Conservation (phyloP, 305 asterid genomes). For the Solanum hybrid region DNA sequence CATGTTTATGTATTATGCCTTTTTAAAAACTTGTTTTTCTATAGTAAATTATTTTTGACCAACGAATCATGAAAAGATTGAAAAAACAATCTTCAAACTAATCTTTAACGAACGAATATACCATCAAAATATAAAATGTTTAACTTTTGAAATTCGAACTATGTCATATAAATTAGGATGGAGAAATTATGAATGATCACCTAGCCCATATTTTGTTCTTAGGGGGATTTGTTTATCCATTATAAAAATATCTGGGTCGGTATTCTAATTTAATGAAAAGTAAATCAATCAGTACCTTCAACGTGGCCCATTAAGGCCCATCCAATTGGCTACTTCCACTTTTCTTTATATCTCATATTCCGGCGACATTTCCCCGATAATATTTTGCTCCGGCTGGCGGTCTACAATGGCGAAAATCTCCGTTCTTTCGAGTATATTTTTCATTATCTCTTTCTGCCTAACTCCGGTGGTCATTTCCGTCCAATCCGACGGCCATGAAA, state of each 20-base stretch:
- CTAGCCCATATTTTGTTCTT: not conserved
- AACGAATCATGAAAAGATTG: too few species aligned
- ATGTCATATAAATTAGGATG: not conserved
- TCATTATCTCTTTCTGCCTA: constrained; percentile 7
- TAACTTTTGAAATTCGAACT: too few species aligned
- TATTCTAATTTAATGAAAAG: not conserved
- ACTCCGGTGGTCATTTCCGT: constrained; percentile 4
- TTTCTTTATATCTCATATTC: not conserved
- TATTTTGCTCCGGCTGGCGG: not conserved
- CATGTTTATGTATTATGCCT: too few species aligned
- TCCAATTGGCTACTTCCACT: not conserved
- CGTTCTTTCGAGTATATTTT: constrained; percentile 6
- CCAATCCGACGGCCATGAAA: constrained; percentile 36
- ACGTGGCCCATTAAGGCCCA: constrained; percentile 13
- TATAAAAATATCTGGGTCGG: not conserved
- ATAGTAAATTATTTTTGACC: too few species aligned
- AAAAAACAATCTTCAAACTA: too few species aligned
- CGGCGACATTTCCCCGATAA: not conserved
- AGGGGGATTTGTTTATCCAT: not conserved
- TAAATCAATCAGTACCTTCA: not conserved
- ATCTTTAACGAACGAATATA: too few species aligned
- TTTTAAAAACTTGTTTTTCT: too few species aligned
- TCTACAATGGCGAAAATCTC: constrained; percentile 4
- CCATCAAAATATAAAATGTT: too few species aligned
- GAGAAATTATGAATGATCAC: not conserved